Base-by-base conservation (phyloP, 306 rosid genomes). In the Prunus mongolica region DNA sequence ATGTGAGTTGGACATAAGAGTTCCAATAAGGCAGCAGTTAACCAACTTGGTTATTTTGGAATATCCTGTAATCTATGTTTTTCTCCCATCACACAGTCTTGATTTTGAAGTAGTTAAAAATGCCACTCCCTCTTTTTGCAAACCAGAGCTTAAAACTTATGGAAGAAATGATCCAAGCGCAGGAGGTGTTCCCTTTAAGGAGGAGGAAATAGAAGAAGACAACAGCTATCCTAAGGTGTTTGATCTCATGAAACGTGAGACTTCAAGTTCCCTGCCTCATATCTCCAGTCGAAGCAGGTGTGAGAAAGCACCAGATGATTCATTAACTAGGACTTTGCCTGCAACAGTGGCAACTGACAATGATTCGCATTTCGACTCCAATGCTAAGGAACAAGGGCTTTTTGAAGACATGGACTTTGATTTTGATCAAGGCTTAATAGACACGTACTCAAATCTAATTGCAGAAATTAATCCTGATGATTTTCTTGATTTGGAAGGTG, bases 141-240 rank as follows among this genome's bases (percentile, higher is more conserved):
- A 84, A 79, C 66, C 90, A 60, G 83, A 68, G 69, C 77, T 68
- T 65, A 73, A 82, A 55, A 87, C 74, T 73, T 56, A 18, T 50
- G 83, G 66, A 74, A 74, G 52, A 67, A 72, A 80, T n/a, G 61
- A 78, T 73, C 79, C 47, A 65, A 77, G 50, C 73, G 86, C 77
- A 0, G 71, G 66, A 80, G 97, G 92, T 32, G 70, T 85, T 71
- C 47, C 85, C 30, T 92, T 90, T 77, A 87, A 76, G 80, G 96
- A 89, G 90, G 98, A 95, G 81, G 89, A 86, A 86, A 88, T 92
- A 64, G 87, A 84, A 72, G 97, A 88, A 27, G 88, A 85, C 41
- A 76, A 80, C 72, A 69, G 41, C 74, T 67, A 74, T 77, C 87
- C 93, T 69, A 71, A 11, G 76, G 87, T 84, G 67, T 82, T 85